phyloP scores from a whole-genome alignment of 768 basidiomycete species.

The Tylopilus balloui region DNA sequence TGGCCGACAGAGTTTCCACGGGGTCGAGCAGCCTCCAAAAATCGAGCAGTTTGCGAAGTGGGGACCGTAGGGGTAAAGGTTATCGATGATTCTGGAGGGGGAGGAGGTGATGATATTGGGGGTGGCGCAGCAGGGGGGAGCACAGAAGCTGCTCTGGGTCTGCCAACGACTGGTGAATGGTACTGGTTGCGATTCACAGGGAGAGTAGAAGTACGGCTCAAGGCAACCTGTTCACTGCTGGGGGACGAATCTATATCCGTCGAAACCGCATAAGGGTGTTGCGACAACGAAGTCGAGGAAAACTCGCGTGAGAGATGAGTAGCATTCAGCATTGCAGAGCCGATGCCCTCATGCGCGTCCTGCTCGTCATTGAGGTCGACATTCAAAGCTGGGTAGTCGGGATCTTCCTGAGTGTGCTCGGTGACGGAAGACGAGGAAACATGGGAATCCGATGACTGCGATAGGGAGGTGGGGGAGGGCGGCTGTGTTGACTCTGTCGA shows the following conservation, averaged over 20 bases:
- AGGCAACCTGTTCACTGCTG: conserved; percentile 13
- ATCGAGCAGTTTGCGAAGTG: conserved; percentile 29
- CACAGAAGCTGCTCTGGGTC: conserved; percentile 53
- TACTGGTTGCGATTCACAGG: conserved; percentile 28
- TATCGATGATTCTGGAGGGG: conserved; percentile 39
- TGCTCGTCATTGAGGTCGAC: conserved; percentile 30
- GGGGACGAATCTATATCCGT: conserved; percentile 36
- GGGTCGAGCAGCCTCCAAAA: conserved; percentile 37
- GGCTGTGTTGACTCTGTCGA: conserved; percentile 35
- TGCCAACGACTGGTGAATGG: conserved; percentile 26
- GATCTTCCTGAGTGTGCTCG: conserved; percentile 37
- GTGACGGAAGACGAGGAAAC: conserved; percentile 44
- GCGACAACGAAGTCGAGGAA: conserved; percentile 21
- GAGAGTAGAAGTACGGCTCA: conserved; percentile 36
- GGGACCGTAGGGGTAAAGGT: conserved; percentile 27
- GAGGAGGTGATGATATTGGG: conserved; percentile 56
- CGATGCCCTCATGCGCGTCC: conserved; percentile 40
- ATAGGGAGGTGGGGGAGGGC: conserved; percentile 33
- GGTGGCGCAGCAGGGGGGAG: conserved; percentile 66
- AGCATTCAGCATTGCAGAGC: conserved; percentile 41
- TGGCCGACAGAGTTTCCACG: conserved; percentile 53
- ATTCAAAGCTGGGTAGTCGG: conserved; percentile 17
- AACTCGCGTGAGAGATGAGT: conserved; percentile 29
- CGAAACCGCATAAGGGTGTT: conserved; percentile 51
- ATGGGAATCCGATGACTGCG: conserved; percentile 46